These are phyloP conservation scores for Thoreauomyces humboldtii DNA, from an alignment of 192 early-diverging fungal species.

Conservation along the genomic window DNA sequence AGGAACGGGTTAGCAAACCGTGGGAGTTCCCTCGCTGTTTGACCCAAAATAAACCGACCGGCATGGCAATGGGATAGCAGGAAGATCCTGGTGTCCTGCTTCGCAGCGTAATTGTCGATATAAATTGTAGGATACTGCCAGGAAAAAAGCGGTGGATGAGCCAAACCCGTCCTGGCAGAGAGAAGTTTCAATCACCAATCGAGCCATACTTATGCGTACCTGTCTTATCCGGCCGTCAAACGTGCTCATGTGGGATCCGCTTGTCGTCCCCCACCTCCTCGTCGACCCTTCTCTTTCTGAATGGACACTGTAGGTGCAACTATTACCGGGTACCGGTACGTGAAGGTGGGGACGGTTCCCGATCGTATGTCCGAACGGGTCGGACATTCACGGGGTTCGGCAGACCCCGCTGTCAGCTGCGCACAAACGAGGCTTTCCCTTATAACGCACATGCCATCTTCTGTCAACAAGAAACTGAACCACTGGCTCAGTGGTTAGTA, in stretches of 20 bases:
- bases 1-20: not conserved
- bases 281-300: too few species aligned
- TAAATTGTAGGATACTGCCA: constrained; percentile 45
- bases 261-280: too few species aligned
- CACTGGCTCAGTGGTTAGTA: too few species aligned
- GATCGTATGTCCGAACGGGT: too few species aligned
- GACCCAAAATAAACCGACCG: constrained; percentile 10
- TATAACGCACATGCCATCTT: too few species aligned
- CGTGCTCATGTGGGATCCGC: constrained; percentile 43
- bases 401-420: too few species aligned
- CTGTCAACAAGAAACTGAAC: too few species aligned
- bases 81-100: constrained; percentile 26
- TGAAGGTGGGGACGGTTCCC: too few species aligned
- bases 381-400: too few species aligned
- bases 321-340: too few species aligned
- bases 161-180: not conserved
- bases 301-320: too few species aligned
- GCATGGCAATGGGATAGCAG: constrained; percentile 47
- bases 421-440: too few species aligned
- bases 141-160: not conserved
- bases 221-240: constrained; percentile 52
- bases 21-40: not conserved
- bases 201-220: not conserved
- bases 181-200: not conserved
- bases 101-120: constrained; percentile 40